phyloP scores from a whole-genome alignment of 352 stramenopile genomes.

The Globisporangium camurandrum region DNA sequence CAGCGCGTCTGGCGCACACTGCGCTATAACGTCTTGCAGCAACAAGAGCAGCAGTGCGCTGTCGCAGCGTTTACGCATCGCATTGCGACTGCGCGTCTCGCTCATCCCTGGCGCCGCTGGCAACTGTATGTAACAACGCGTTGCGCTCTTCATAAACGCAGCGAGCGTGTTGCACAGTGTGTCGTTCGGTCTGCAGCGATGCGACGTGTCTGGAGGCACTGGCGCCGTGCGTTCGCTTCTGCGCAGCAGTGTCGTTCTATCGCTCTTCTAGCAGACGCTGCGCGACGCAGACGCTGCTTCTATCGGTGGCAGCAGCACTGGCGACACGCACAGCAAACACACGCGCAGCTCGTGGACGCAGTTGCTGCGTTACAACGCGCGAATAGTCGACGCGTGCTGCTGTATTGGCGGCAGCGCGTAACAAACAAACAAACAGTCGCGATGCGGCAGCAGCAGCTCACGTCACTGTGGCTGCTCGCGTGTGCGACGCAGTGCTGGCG shows the following conservation, averaged over 20 bases:
- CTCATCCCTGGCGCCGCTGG: neutral
- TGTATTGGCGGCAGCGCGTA: conserved; percentile 12
- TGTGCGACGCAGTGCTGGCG: neutral
- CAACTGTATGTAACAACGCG: neutral
- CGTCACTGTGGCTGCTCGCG: too few species aligned
- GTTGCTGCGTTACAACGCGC: too few species aligned
- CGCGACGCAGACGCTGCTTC: neutral
- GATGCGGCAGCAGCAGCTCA: too few species aligned
- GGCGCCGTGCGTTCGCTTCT: neutral
- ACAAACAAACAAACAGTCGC: too few species aligned
- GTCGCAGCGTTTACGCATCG: neutral
- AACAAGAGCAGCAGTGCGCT: neutral
- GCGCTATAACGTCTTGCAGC: neutral
- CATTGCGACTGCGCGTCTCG: neutral
- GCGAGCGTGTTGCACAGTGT: too few species aligned
- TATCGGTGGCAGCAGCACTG: neutral
- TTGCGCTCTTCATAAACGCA: neutral
- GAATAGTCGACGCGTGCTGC: conserved; percentile 7
- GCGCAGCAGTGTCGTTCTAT: neutral
- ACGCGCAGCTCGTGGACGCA: neutral
- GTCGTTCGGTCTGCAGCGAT: too few species aligned
- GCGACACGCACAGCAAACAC: neutral
- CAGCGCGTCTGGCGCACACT: neutral
- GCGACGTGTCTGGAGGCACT: neutral
- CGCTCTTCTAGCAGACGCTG: neutral